phyloP scores from a whole-genome alignment of 345 rosid species.

The Eucalyptus brandiana region DNA sequence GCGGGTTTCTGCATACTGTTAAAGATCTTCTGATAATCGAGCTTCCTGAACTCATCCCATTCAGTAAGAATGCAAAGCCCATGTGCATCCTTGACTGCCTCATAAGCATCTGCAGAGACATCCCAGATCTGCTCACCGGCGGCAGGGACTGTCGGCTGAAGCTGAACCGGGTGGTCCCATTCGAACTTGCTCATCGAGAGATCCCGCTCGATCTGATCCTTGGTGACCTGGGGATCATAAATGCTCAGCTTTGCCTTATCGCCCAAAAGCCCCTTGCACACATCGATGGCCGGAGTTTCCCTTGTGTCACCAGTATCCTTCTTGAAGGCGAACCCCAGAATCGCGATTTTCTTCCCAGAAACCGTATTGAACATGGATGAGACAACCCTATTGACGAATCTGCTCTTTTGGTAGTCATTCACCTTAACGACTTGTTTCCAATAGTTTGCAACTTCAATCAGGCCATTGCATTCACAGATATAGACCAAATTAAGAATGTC shows the following conservation, averaged over 20 bases:
- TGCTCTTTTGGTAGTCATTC: slow-evolving; percentile 67
- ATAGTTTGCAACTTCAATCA: slow-evolving; percentile 60
- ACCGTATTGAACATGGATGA: slow-evolving; percentile 84
- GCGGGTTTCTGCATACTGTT: slow-evolving; percentile 81
- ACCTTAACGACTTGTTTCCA: slow-evolving; percentile 83
- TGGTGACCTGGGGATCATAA: slow-evolving; percentile 69
- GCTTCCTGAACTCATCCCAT: slow-evolving; percentile 78
- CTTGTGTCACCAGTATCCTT: slow-evolving; percentile 83
- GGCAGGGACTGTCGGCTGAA: slow-evolving; percentile 55
- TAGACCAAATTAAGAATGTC: slow-evolving; percentile 68
- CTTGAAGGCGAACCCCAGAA: slow-evolving; percentile 84
- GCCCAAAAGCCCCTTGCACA: slow-evolving; percentile 66
- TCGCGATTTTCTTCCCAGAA: slow-evolving; percentile 58
- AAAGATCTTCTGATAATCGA: slow-evolving; percentile 55
- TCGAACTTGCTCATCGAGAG: slow-evolving; percentile 61
- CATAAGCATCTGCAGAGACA: slow-evolving; percentile 58
- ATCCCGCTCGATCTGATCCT: slow-evolving; percentile 66
- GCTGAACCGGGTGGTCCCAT: slow-evolving; percentile 80
- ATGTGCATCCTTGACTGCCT: slow-evolving; percentile 63
- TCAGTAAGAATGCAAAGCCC: slow-evolving; percentile 72
- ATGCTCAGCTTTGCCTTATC: slow-evolving; percentile 65
- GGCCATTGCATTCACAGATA: slow-evolving; percentile 77
- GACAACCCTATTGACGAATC: slow-evolving; percentile 64
- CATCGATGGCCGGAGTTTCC: slow-evolving; percentile 79
- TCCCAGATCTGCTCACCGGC: slow-evolving; percentile 39